Evolutionary conservation across 331 rosid species (phyloP), one percentile per base, ranked within the genome.

Genomic region (Quercus tomentella): DNA sequence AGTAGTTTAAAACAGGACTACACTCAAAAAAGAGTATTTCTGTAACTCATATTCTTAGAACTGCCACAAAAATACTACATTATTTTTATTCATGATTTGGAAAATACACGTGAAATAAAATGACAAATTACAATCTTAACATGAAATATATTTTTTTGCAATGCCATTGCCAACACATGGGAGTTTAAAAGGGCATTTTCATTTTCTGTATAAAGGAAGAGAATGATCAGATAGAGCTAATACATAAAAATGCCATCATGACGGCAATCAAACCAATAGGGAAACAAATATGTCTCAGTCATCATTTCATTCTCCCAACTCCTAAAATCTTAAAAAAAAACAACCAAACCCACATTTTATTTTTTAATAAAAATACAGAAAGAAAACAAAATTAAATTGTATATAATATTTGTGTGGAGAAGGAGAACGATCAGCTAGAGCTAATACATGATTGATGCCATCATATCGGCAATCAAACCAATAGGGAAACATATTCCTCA

Each of bases 221-320:
- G 82, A 77, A 43, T 10, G 78, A 79, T 82, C 86, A 79, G 78
- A 45, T 79, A 79, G 86, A 83, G 83, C 86, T 83, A 83, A 79
- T 79, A 83, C 87, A 57, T 35, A 33, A 41, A 9, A 51, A 41
- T 65, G 77, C 87, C 84, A 80, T 73, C 84, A 73, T 84, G 5
- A 11, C 5, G 80, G 84, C 84, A 33, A 72, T 80, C 87, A 84
- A 76, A 80, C 82, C 80, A 84, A 84, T 80, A 84, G 84, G 87
- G 84, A 80, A 79, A 69, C 61, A 67, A 68, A 28, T 62, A 15
- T 43, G 51, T 43, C 51, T 43, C 10, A 58, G 11, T 22, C 66
- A 10, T 58, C 31, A 58, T 20, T 58, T 58, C 25, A 58, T 58
- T 21, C 18, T 9, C 66, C 6, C 12, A 11, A 10, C 67, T 45